phyloP scores from a whole-genome alignment of 345 rosid genomes.

The Sisymbrium altissimum region DNA sequence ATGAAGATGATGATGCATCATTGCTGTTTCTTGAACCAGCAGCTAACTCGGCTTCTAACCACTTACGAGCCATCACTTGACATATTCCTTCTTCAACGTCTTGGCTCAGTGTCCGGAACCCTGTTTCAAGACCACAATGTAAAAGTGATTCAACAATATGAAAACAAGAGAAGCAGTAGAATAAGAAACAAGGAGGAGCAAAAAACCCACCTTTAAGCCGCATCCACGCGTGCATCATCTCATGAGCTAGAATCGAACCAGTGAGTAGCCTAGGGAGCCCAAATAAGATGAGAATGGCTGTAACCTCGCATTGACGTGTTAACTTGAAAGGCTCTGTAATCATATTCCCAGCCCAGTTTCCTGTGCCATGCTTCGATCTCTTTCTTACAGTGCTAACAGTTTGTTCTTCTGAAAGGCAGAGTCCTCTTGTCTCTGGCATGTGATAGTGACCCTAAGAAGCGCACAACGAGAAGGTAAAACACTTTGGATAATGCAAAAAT shows the following conservation, averaged over 20 bases:
- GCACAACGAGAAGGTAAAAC: slow-evolving; percentile 5
- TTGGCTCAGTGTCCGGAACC: slow-evolving; percentile 70
- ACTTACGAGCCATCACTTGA: slow-evolving; percentile 94
- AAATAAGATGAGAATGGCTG: slow-evolving; percentile 90
- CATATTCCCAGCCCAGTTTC: slow-evolving; percentile 54
- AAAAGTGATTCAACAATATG: slow-evolving; percentile 13
- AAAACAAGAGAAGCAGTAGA: background rate
- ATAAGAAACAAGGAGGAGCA: background rate
- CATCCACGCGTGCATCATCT: slow-evolving; percentile 99
- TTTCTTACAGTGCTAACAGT: slow-evolving; percentile 79
- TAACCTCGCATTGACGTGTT: slow-evolving; percentile 80
- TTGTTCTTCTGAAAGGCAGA: slow-evolving; percentile 95
- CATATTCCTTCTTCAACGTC: slow-evolving; percentile 98
- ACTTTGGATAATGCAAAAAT: background rate
- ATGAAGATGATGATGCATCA: slow-evolving; percentile 50
- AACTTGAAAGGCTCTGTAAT: slow-evolving; percentile 79
- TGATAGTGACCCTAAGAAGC: slow-evolving; percentile 84
- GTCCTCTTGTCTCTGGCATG: slow-evolving; percentile 98
- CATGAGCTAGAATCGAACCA: slow-evolving; percentile 95
- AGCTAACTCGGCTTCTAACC: slow-evolving; percentile 67
- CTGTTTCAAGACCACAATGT: slow-evolving; percentile 38
- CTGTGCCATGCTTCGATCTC: slow-evolving; percentile 63
- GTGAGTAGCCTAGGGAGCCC: slow-evolving; percentile 98
- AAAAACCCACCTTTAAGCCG: slow-evolving; percentile 68
- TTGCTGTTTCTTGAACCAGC: slow-evolving; percentile 38